These are phyloP conservation scores for Penicillium sp. DNA, from an alignment of 2,329 filamentous ascomycete genomes.

Conservation along the genomic window DNA sequence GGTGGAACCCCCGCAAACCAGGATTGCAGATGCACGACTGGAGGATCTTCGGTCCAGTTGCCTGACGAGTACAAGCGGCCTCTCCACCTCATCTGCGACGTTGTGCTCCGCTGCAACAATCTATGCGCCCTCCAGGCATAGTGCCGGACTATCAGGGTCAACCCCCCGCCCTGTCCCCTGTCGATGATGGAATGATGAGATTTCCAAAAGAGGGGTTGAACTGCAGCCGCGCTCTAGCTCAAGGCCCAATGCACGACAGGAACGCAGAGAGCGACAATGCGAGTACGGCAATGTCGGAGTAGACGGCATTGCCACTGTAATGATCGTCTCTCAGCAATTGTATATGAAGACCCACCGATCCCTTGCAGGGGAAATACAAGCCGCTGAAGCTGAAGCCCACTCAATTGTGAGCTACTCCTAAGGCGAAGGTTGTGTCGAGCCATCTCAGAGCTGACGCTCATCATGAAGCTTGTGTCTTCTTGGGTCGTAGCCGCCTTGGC, in stretches of 20 bases:
- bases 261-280: neutral
- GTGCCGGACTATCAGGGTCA: constrained; percentile 1
- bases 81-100: constrained; percentile 12
- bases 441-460: constrained; percentile 1
- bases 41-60: constrained; percentile 22
- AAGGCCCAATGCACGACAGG: neutral
- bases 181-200: constrained; percentile 13
- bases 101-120: constrained; percentile 5
- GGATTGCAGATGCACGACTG: constrained; percentile 1
- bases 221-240: neutral
- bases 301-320: constrained; percentile 6
- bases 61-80: constrained; percentile 6
- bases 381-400: neutral
- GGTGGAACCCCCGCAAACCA: constrained; percentile 13
- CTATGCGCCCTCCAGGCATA: constrained; percentile 3
- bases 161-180: constrained; percentile 11
- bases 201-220: neutral
- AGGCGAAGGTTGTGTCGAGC: neutral
- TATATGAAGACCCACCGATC: constrained; percentile 24
- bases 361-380: constrained; percentile 12
- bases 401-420: neutral
- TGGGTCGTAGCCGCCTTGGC: constrained; percentile 43
- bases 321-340: constrained; percentile 1
- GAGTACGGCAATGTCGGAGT: constrained; percentile 7
- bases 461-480: constrained; percentile 44